Evolutionary conservation across 2,329 filamentous ascomycete species (phyloP).

Genomic region (Akanthomyces uredinophilus): DNA sequence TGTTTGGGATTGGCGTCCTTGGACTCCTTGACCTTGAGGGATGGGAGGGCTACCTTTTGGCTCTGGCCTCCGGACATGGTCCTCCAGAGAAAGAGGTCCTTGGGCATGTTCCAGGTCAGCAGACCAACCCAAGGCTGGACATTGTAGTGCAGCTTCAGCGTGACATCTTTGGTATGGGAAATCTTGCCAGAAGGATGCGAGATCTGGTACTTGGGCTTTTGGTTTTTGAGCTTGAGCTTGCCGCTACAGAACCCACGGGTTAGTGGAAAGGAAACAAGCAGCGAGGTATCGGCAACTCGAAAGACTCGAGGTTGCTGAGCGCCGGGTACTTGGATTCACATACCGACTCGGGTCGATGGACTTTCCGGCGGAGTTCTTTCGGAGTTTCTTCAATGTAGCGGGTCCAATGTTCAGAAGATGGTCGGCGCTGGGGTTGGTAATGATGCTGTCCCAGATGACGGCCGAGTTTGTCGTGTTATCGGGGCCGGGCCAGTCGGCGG

Average conservation of each 20-base stretch:
- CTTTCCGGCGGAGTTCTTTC: conserved; percentile 55
- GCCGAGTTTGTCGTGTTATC: conserved; percentile 57
- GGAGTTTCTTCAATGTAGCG: conserved; percentile 56
- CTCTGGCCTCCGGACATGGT: conserved; percentile 60
- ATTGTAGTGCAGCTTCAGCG: conserved; percentile 84
- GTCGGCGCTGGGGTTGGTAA: conserved; percentile 66
- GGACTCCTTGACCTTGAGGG: conserved; percentile 54
- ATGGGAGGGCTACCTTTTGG: conserved; percentile 59
- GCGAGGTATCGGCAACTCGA: not conserved
- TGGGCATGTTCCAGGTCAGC: conserved; percentile 70
- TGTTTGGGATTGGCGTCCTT: conserved; percentile 7
- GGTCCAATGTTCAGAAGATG: conserved; percentile 57
- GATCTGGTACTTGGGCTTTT: conserved; percentile 95
- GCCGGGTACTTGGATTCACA: conserved; percentile 15
- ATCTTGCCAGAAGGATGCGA: conserved; percentile 80
- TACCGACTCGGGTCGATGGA: conserved; percentile 54
- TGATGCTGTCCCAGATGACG: conserved; percentile 94
- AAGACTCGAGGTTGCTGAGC: too few species aligned
- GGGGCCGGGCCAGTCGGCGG: conserved; percentile 61
- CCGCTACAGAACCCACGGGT: conserved; percentile 45
- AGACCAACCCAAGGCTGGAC: conserved; percentile 95
- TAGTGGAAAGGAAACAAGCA: conserved; percentile 1
- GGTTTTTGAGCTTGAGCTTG: conserved; percentile 70
- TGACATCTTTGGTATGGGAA: conserved; percentile 67
- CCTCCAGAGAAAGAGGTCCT: conserved; percentile 58